Conservation (phyloP, 2,329 filamentous ascomycete species). For the Calonectria crousiana region DNA sequence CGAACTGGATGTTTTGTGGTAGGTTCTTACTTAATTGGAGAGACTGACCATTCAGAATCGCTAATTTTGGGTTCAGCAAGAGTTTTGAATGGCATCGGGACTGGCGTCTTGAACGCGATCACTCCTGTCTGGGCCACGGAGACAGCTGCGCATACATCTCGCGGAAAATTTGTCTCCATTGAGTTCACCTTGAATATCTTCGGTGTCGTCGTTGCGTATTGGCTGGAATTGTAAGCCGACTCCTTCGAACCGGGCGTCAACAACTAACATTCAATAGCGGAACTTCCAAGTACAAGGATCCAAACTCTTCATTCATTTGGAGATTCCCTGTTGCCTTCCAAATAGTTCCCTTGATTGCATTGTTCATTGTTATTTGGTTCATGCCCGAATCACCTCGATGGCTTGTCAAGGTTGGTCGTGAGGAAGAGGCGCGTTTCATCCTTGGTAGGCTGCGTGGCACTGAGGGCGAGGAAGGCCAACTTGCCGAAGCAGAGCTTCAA, state of each 20-base stretch:
- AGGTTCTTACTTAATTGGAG: no score
- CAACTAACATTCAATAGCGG: conserved; percentile 25
- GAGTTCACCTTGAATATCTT: conserved; percentile 65
- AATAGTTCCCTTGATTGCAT: conserved; percentile 52
- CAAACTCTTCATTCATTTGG: conserved; percentile 45
- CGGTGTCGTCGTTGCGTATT: conserved; percentile 57
- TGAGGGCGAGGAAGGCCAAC: conserved; percentile 50
- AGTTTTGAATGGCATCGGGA: not conserved
- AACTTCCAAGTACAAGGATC: conserved; percentile 43
- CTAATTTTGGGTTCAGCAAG: not conserved
- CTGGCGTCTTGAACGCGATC: conserved; percentile 49
- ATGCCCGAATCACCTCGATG: conserved; percentile 59
- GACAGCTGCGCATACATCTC: conserved; percentile 56
- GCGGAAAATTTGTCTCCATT: conserved; percentile 59
- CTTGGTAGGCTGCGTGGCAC: conserved; percentile 51
- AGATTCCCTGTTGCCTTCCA: conserved; percentile 52
- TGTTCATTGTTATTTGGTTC: conserved; percentile 51
- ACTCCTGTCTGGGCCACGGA: conserved; percentile 62
- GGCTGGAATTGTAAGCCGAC: conserved; percentile 46
- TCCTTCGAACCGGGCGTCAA: not conserved
- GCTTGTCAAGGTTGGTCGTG: conserved; percentile 45
- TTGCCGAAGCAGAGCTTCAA: conserved; percentile 48
- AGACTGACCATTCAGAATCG: not conserved
- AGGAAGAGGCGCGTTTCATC: conserved; percentile 37
- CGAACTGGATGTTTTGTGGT: conserved; percentile 1